Percentiles rank a stretch among this genome's conserved stretches.
These are phyloP conservation scores for Austroboletus novae-zelandiae DNA, from an alignment of 1,284 basidiomycete genomes.

Conservation along the genomic window DNA sequence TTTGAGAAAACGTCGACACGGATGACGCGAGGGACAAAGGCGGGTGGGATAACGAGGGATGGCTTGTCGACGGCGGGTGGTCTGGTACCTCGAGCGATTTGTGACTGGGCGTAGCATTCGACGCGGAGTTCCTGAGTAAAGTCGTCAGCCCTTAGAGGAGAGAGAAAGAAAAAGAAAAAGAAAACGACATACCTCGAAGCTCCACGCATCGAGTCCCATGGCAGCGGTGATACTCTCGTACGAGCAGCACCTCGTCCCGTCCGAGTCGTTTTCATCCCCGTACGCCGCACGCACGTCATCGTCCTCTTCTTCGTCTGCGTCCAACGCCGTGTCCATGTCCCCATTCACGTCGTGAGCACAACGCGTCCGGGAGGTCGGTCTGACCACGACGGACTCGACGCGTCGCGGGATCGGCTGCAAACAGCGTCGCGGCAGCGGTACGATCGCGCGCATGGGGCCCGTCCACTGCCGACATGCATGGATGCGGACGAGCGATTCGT, in stretches of 20 bases:
- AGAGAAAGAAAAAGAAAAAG: too few species aligned
- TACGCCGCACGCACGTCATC: neutral
- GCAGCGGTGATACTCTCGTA: slow-evolving; percentile 32
- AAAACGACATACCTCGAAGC: slow-evolving; percentile 25
- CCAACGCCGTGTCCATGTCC: neutral
- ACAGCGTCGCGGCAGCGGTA: slow-evolving; percentile 14
- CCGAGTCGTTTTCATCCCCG: too few species aligned
- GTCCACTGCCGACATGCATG: slow-evolving; percentile 16
- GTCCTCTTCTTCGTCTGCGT: neutral
- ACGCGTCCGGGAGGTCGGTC: neutral
- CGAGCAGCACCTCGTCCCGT: slow-evolving; percentile 1
- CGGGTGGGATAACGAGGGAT: slow-evolving; percentile 28
- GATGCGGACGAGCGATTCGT: neutral
- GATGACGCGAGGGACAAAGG: slow-evolving; percentile 23
- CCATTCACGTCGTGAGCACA: neutral
- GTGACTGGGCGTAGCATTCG: slow-evolving; percentile 32
- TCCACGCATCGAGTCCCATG: slow-evolving; percentile 23
- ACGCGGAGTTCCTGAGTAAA: slow-evolving; percentile 22
- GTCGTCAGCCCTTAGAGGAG: neutral
- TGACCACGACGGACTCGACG: too few species aligned
- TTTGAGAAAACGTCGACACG: neutral
- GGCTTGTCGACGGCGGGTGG: slow-evolving; percentile 16
- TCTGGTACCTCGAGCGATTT: slow-evolving; percentile 22
- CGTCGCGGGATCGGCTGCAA: neutral
- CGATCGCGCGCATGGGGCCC: slow-evolving; percentile 27